Conservation (phyloP, 371 early-diverging fungal species). For the Mucor piriformis region DNA sequence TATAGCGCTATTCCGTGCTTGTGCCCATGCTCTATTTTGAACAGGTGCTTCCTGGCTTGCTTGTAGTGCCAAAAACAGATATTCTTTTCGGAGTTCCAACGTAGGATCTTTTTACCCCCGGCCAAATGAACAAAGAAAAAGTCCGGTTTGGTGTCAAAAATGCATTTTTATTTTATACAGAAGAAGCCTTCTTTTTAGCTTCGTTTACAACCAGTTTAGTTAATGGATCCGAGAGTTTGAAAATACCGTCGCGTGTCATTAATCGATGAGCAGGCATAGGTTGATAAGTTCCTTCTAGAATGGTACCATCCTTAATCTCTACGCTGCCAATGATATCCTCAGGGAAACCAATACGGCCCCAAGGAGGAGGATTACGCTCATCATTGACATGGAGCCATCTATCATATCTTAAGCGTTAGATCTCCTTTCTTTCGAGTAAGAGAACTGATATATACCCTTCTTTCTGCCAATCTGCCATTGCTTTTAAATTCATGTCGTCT, state of each 20-base stretch:
- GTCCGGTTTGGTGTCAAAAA: too few species aligned
- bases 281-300: constrained; percentile 64
- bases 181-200: constrained; percentile 20
- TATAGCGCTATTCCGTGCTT: too few species aligned
- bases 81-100: too few species aligned
- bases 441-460: constrained; percentile 44
- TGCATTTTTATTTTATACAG: background rate
- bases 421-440: background rate
- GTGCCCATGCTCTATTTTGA: too few species aligned
- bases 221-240: constrained; percentile 61
- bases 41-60: too few species aligned
- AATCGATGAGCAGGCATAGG: constrained; percentile 82
- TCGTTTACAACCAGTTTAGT: constrained; percentile 30
- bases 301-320: constrained; percentile 54
- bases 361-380: constrained; percentile 65
- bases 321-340: constrained; percentile 86
- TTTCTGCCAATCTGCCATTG: constrained; percentile 56
- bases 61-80: too few species aligned
- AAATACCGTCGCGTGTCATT: constrained; percentile 72
- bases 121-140: too few species aligned
- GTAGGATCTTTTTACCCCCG: too few species aligned
- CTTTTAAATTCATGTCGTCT: constrained; percentile 46
- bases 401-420: too few species aligned
- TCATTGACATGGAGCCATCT: constrained; percentile 64
- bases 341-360: constrained; percentile 75